Base-by-base conservation (phyloP, 2,329 filamentous ascomycete genomes). In the Claviceps sp. region DNA sequence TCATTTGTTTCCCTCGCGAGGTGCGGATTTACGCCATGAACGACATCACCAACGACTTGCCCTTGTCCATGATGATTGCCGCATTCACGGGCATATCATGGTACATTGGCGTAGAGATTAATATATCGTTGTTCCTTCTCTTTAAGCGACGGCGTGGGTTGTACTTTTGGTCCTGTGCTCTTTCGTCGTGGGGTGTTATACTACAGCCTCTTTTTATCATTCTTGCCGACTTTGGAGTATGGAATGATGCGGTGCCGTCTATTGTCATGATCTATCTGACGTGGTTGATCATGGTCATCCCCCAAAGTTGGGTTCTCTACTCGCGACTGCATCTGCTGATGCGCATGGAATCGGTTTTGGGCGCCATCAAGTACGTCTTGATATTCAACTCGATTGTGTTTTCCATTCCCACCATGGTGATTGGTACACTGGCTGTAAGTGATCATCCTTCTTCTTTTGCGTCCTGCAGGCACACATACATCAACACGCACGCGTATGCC, bases 281-380 rank as follows among this genome's bases (percentile, higher is more conserved):
- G 8, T 63, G 61, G 61, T 52, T 58, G 10, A 59, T 57, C 3
- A 80, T 82, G 75, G 73, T 82, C 1, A 76, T 77, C 4, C 78
- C 78, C 0, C 77, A 81, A 60, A 73, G 73, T 0, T 59, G 81
- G 22, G 78, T 83, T 2, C 67, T 83, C 1, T 83, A 79, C 65
- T 82, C 78, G 2, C 73, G 80, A 8, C 69, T 83, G 2, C 77
- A 82, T 58, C 69, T 83, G 2, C 70, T 83, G 22, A 67, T 78
- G 5, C 72, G 70, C 22, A 74, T 76, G 68, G 51, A 70, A 10
- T 63, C 64, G 4, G 61, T 73, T 6, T 68, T 82, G 1, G 68
- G 68, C 2, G 68, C 67, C n/a, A 72, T 78, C 0, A 68, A 78
- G 3, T 67, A 58, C 53, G 76, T 82, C 71, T 80, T 84, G 54